Evolutionary conservation across 148 eudicot species (phyloP).

Genomic region (Polygonum maritimum): DNA sequence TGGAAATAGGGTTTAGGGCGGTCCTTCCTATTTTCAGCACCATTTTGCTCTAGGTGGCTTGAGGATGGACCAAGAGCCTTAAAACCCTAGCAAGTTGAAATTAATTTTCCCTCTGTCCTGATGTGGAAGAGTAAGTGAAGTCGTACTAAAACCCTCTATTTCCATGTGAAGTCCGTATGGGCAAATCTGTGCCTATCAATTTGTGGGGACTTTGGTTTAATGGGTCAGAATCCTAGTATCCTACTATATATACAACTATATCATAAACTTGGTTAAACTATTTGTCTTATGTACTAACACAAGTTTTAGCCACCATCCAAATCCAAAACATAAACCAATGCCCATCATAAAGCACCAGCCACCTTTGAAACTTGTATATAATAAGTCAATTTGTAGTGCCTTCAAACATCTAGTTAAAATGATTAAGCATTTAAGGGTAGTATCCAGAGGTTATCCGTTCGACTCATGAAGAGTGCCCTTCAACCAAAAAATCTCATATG

Average conservation of each 20-base stretch:
- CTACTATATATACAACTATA: not conserved
- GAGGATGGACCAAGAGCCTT: conserved; percentile 4
- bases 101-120: not conserved
- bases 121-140: not conserved
- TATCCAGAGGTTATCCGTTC: too few species aligned
- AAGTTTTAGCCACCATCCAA: not conserved
- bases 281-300: not conserved
- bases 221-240: not conserved
- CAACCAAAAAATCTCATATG: too few species aligned
- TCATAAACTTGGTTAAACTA: not conserved
- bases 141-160: not conserved
- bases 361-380: too few species aligned
- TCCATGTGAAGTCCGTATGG: conserved; percentile 8
- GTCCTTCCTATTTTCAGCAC: not conserved
- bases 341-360: not conserved
- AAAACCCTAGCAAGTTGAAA: not conserved
- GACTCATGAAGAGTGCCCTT: too few species aligned
- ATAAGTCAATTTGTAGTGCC: too few species aligned
- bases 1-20: not conserved
- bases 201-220: not conserved
- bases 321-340: not conserved
- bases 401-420: too few species aligned
- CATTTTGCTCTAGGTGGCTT: not conserved
- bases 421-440: too few species aligned
- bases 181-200: not conserved